These are phyloP conservation scores for Mycena sanguinolenta DNA, from an alignment of 768 basidiomycete species.

Conservation along the genomic window DNA sequence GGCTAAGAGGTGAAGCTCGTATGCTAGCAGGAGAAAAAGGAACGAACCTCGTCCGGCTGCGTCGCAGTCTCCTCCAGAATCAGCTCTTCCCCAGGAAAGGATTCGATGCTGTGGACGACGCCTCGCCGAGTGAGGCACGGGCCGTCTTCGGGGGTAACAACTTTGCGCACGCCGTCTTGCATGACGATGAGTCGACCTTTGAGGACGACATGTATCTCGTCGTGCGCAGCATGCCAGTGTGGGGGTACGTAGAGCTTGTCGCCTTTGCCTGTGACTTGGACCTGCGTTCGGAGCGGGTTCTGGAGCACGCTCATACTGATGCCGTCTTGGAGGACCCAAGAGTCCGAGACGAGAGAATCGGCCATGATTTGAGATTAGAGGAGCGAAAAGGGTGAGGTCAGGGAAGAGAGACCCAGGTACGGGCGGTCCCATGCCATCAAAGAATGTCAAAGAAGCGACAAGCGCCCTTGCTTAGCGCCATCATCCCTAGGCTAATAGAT, in stretches of 20 bases:
- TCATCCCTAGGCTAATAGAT: no score
- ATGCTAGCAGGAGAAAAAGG: not conserved
- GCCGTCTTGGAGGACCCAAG: slow-evolving; percentile 3
- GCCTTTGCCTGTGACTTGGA: slow-evolving; percentile 4
- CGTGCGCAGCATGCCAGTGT: slow-evolving; percentile 18
- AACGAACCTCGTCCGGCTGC: not conserved
- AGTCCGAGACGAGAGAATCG: slow-evolving; percentile 13
- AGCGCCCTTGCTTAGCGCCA: no score
- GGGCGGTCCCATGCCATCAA: no score
- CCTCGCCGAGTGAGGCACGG: not conserved
- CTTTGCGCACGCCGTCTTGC: slow-evolving; percentile 1
- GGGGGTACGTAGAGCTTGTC: not conserved
- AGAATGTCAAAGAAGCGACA: no score
- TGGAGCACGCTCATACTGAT: slow-evolving; percentile 2
- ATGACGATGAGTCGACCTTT: slow-evolving; percentile 15
- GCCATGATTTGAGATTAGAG: slow-evolving; percentile 14
- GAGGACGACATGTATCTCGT: slow-evolving; percentile 7
- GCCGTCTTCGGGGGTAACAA: slow-evolving; percentile 12
- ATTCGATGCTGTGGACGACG: slow-evolving; percentile 16
- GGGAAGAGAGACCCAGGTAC: no score
- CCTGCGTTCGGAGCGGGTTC: slow-evolving; percentile 8
- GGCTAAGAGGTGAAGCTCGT: no score
- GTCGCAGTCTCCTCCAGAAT: slow-evolving; percentile 13
- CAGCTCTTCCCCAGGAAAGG: slow-evolving; percentile 12
- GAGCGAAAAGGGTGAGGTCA: no score